Base-by-base conservation (phyloP, 768 basidiomycete species). In the Leccinum variicolor region DNA sequence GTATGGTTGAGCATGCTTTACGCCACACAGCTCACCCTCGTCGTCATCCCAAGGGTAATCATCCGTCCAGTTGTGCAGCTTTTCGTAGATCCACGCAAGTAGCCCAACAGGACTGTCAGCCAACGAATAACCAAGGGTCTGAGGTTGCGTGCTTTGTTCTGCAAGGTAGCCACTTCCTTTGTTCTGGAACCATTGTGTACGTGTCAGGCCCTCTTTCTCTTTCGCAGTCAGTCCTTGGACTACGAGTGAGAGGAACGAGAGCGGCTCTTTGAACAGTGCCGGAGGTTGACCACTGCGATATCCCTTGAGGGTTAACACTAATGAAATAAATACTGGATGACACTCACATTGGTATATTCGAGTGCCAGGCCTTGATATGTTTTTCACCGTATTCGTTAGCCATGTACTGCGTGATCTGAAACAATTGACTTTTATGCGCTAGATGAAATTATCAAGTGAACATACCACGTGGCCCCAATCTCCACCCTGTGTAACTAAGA, bases 91-190 rank as follows among this genome's bases (percentile, higher is more conserved):
- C 81, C 81, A 82, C 2, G 74, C 79, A 13, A 83, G 72, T n/a
- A 82, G 60, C 1, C 81, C 85, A 4, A 75, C 76, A 9, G 85
- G 85, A 6, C 83, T 85, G 59, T 86, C 85, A 1, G 80, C 71
- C 4, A 86, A 69, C 10, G 72, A 60, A 61, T 86, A 86, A 0
- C 81, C 83, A 4, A 83, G 63, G 0, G 82, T 83, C 61, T 83
- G 82, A 0, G 81, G 81, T 56, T 77, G 74, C 1, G 81, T 82
- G 19, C 48, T 25, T 23, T 79, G 78, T 47, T 65, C 56, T 0
- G 6, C 9, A 2, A 50, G 31, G 54, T 79, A 79, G 15, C 75
- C 78, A 0, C 7, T 6, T 4, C 75, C 76, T 17, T 45, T 50
- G 4, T n/a, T 10, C 0, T 3, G 31, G 61, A 71, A 69, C 63